Base-by-base conservation (phyloP, 768 basidiomycete genomes). In the Hygrophorus pudorinus region DNA sequence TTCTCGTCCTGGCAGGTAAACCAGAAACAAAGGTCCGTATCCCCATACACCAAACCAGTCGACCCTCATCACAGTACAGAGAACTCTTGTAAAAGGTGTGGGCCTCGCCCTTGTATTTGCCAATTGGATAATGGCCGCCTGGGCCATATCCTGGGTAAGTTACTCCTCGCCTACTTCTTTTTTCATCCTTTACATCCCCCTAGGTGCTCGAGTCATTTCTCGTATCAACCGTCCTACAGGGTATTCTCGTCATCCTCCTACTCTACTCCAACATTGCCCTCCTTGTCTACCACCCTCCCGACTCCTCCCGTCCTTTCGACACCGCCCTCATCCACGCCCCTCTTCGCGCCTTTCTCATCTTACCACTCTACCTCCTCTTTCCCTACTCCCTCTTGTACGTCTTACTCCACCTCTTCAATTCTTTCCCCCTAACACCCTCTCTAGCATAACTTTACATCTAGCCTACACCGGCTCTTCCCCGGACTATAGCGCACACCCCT, bases 311-410 rank as follows among this genome's bases (percentile, higher is more conserved):
- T 1, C 88, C 87, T 0, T 59, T 93, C 32, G 89, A 92, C 59
- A 78, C 76, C 28, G 70, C 80, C 0, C 79, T 93, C 51, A 86
- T 96, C 45, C 92, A 96, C 52, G 85, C 86, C 0, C 93, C 93
- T 0, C 67, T 94, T 42, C 72, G 86, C 2, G 79, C 89, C 47
- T 83, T 83, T 57, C 59, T 75, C 32, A 60, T 71, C 21, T 56
- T 81, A 2, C 74, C 77, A 2, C 58, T 81, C 20, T 62, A 61
- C 3, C 63, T 84, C 29, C 63, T 84, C 46, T 79, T 88, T 48
- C 70, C 75, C 0, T 55, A 72, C 44, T 72, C 59, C 53, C 77
- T 76, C 38, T 84, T 68, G 76, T 85, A 45, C 64, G 78, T 48
- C 28, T 51, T 12, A 57, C 18, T 3, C 7, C 24, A n/a, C 40